Percentiles rank a stretch among this genome's conserved stretches.
Evolutionary conservation across 163 green algal species (phyloP).

Genomic region (Botryococcus braunii): DNA sequence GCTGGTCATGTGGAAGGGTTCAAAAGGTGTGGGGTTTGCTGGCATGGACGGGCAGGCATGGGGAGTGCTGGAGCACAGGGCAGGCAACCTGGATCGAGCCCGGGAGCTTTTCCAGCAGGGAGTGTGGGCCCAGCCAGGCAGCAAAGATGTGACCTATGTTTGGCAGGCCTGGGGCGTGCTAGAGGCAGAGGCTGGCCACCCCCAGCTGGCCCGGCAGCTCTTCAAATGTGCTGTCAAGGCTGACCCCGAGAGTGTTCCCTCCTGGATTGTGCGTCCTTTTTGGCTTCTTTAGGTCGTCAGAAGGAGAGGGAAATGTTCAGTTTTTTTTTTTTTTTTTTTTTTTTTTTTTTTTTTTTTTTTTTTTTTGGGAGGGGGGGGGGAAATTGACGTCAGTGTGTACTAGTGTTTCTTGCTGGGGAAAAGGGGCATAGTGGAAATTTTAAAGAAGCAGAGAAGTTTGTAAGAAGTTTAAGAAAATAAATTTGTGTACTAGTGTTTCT

Average conservation of each 20-base stretch:
- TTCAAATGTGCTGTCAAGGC: slow-evolving; percentile 87
- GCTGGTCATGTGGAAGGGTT: too few relatives aligned
- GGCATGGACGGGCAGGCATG: slow-evolving; percentile 46
- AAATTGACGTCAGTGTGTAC: neutral
- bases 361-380: neutral
- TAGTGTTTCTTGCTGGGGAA: neutral
- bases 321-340: neutral
- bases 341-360: neutral
- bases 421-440: neutral
- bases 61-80: slow-evolving; percentile 53
- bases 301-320: neutral
- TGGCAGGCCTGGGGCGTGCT: slow-evolving; percentile 87
- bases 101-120: slow-evolving; percentile 78
- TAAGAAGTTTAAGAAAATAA: neutral
- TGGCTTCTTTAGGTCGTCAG: neutral
- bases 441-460: neutral
- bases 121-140: slow-evolving; percentile 72
- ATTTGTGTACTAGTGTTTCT: neutral
- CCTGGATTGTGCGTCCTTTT: slow-evolving; percentile 5
- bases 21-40: slow-evolving; percentile 11
- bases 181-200: slow-evolving; percentile 64
- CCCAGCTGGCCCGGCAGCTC: slow-evolving; percentile 68
- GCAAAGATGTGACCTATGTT: slow-evolving; percentile 44
- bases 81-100: slow-evolving; percentile 53
- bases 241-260: slow-evolving; percentile 22